Conservation (phyloP, 2,329 filamentous ascomycete species). For the Cladosporium sphaerospermum region DNA sequence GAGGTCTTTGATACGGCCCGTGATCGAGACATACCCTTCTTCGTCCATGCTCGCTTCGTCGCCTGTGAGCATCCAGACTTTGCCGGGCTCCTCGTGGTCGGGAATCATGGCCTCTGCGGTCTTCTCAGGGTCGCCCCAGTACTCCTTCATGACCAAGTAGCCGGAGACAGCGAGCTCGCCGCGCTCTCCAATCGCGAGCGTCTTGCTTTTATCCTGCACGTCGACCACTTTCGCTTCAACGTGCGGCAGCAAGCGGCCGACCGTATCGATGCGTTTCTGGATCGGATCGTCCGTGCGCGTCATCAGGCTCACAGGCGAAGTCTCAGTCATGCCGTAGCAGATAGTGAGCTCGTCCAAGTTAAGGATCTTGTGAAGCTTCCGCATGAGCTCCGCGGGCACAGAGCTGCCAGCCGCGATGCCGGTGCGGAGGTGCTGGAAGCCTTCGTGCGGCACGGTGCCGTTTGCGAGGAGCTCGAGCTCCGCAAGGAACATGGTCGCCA, state of each 20-base stretch:
- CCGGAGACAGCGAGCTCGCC: constrained; percentile 81
- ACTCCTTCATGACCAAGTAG: constrained; percentile 85
- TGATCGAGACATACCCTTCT: constrained; percentile 81
- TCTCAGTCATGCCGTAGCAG: constrained; percentile 97
- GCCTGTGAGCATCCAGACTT: constrained; percentile 82
- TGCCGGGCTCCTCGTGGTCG: constrained; percentile 50
- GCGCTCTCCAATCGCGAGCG: constrained; percentile 58
- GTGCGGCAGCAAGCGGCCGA: constrained; percentile 79
- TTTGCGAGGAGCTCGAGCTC: constrained; percentile 66
- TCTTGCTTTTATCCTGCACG: constrained; percentile 51
- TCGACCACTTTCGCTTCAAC: constrained; percentile 73
- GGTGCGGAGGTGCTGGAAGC: constrained; percentile 66
- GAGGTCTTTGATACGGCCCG: constrained; percentile 86
- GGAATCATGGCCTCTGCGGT: constrained; percentile 64
- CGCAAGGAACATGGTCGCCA: constrained; percentile 91
- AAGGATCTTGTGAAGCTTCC: constrained; percentile 62
- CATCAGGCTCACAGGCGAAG: constrained; percentile 68
- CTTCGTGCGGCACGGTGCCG: constrained; percentile 36
- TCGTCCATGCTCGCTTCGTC: constrained; percentile 84
- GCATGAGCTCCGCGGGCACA: constrained; percentile 79
- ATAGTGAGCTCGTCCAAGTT: constrained; percentile 81
- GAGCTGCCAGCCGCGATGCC: constrained; percentile 84
- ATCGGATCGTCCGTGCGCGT: constrained; percentile 71
- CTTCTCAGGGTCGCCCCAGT: constrained; percentile 67
- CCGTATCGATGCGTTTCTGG: constrained; percentile 64